A percentile compares a stretch with the other conserved stretches of the same genome.
Evolutionary conservation across 768 basidiomycete genomes (phyloP).

Genomic region (Rhizopogon sp.): DNA sequence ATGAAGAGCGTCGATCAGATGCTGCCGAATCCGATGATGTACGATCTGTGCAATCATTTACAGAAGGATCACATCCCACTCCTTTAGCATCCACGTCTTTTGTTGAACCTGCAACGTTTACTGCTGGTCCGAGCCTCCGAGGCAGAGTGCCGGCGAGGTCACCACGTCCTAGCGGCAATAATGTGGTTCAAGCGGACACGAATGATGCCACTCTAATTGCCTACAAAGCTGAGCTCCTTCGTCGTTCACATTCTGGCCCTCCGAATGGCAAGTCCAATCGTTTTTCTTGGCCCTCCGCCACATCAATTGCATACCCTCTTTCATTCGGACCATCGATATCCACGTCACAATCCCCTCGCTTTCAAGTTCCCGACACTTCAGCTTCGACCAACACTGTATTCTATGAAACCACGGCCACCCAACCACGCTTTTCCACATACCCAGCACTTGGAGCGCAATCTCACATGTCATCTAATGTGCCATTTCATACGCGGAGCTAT

Average conservation of each 20-base stretch:
- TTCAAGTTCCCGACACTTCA: constrained; percentile 34
- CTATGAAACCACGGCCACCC: constrained; percentile 52
- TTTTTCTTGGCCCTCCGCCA: constrained; percentile 35
- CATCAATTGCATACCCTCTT: constrained; percentile 35
- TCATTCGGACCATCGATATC: constrained; percentile 41
- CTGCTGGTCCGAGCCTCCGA: constrained; percentile 11
- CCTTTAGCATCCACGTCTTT: background rate
- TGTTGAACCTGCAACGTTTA: constrained; percentile 6
- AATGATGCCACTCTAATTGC: constrained; percentile 15
- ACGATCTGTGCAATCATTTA: constrained; percentile 61
- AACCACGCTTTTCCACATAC: constrained; percentile 23
- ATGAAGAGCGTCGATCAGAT: constrained; percentile 60
- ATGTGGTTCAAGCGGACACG: background rate
- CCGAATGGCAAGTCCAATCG: constrained; percentile 33
- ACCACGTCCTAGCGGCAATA: constrained; percentile 5
- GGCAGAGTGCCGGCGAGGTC: constrained; percentile 21
- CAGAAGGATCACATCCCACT: constrained; percentile 42
- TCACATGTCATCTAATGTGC: constrained; percentile 28
- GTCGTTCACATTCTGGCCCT: constrained; percentile 41
- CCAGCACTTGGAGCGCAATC: constrained; percentile 21
- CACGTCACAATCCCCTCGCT: constrained; percentile 29
- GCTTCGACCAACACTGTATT: constrained; percentile 43
- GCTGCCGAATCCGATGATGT: constrained; percentile 63
- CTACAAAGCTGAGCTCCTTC: constrained; percentile 33
- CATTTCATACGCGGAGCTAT: constrained; percentile 19